Base-by-base conservation (phyloP, 2,329 filamentous ascomycete genomes). In the Pyrenochaeta sp. region DNA sequence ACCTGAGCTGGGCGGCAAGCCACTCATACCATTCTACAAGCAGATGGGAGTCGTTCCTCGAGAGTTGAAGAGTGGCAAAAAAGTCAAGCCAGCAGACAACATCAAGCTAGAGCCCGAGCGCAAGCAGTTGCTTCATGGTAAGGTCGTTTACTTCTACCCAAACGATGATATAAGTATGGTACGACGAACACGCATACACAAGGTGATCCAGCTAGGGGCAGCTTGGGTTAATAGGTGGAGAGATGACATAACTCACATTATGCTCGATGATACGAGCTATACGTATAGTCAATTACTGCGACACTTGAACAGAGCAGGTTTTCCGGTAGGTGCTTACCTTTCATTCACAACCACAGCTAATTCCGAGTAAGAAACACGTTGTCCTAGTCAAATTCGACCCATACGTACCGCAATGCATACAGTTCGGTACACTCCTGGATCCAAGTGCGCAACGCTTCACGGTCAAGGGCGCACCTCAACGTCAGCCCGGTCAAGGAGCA, bases 101-200 rank as follows among this genome's bases (percentile, higher is more conserved):
- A 77, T 78, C 48, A 67, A 69, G 27, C 61, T 78, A 13, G 64
- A 64, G 2, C 67, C 76, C 4, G 74, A 76, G 52, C 44, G 56
- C 3, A 73, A 67, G 44, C 76, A 77, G 39, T 51, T 79, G 22
- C 62, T 80, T 34, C 71, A 68, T 30, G 70, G 58, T 15, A 74
- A 76, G 34, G 62, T 73, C 13, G 54, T 78, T 24, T 79, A 87
- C 77, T 97, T 95, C 73, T 86, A 96, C 5, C 94, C 93, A 0
- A 91, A 95, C 64, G 87, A 92, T 62, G 90, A 94, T 62, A 84
- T 90, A 46, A 86, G 89, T 32, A 84, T 85, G 10, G 82, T 85
- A 7, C 86, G 93, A 39, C 86, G 86, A 53, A 77, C 88, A 56
- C 88, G 91, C 3, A 96, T 97, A 51, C 84, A 84, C 30, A 93